These are phyloP conservation scores for Solanum infundibuliforme DNA, from an alignment of 257 asterid species.

Conservation along the genomic window DNA sequence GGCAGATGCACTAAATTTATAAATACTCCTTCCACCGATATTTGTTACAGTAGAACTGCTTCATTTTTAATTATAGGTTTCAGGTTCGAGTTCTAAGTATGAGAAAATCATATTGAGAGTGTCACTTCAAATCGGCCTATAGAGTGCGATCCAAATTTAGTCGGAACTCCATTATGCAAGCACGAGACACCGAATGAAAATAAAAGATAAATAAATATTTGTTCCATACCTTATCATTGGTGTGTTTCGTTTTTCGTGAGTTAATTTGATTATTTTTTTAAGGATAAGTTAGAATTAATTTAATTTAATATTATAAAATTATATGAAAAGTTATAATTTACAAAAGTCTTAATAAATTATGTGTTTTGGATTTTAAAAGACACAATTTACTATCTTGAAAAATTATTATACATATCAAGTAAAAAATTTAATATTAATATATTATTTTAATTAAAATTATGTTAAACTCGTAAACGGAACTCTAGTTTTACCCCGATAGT, in stretches of 20 bases:
- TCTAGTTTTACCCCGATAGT: not conserved
- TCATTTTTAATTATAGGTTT: no score
- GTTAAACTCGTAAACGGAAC: not conserved
- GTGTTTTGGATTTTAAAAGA: not conserved
- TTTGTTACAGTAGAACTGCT: fast-evolving
- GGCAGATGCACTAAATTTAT: not conserved
- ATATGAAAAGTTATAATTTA: no score
- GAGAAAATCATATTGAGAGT: fast-evolving
- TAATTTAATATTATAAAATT: no score
- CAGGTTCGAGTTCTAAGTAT: fast-evolving
- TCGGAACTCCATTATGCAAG: fast-evolving
- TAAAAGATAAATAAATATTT: no score
- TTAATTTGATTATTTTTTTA: no score
- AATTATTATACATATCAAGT: no score
- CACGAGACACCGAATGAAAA: fast-evolving
- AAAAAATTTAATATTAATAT: no score
- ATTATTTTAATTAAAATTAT: no score
- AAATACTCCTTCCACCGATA: not conserved
- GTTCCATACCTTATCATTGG: not conserved
- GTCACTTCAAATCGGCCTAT: fast-evolving
- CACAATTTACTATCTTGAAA: no score
- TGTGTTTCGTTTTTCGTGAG: not conserved
- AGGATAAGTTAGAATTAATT: no score
- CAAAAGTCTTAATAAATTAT: no score
- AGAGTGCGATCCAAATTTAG: fast-evolving